Base-by-base conservation (phyloP, 352 stramenopile species). In the Phytophthora podocarpi region DNA sequence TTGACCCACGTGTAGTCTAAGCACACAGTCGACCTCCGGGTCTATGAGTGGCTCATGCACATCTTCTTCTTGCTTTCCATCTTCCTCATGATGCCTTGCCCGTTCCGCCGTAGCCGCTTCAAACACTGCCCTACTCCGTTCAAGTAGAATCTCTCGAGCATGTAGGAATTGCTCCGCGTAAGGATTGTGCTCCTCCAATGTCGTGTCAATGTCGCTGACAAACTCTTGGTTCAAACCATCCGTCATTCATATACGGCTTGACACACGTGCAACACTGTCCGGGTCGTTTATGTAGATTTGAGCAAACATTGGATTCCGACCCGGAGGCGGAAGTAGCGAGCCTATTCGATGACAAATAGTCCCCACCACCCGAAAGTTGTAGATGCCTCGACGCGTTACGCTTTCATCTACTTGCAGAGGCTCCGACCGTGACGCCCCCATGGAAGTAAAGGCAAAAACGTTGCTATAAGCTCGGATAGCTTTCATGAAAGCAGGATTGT, bases 91-190 rank as follows among this genome's bases (percentile, higher is more conserved):
- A 4, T 12, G 4, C 10, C 10, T 4, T 15, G 15, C 34, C 16
- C 10, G 2, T 13, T 27, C 24, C 15, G 47, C 35, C 4, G 3
- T 4, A 13, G 31, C n/a, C 16, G n/a, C 16, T 37, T 40, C 43
- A 11, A 37, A 18, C 1, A 1, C 27, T 18, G 6, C 5, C 18
- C 10, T 40, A n/a, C 15, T n/a, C 21, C 12, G 15, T 24, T 11
- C 2, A 46, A 56, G 8, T 2, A 20, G 31, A 15, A 36, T 36
- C n/a, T 32, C 13, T 0, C 30, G 31, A 11, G 12, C 31, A 13
- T 42, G n/a, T 4, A 48, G n/a, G 21, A 40, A 59, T 31, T 61
- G 21, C 11, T 53, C 13, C 2, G 42, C 41, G 27, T 39, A 52
- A 5, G 20, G 28, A 12, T 53, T 61, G 9, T 52, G n/a, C 12